Base-by-base conservation (phyloP, 306 rosid species). In the Corylus avellana region DNA sequence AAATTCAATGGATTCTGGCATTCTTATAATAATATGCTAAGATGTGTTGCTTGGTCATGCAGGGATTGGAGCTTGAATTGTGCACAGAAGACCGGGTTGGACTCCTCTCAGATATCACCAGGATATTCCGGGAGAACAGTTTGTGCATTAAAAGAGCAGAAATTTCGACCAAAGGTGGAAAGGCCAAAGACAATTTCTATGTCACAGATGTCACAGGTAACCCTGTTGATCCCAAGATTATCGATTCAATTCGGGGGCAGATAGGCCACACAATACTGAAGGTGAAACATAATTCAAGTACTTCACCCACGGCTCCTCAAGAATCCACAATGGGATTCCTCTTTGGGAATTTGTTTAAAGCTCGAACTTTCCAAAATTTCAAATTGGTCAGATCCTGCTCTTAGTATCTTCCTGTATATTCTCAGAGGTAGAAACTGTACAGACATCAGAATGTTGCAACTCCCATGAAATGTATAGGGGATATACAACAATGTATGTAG, bases 81-180 rank as follows among this genome's bases (percentile, higher is more conserved):
- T 87, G 84, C 82, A 87, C 98, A 1, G 92, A 93, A 68, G 98
- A 93, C 84, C 87, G 97, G 63, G 81, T 86, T 27, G 97, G 98
- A 59, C 98, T 91, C 63, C 98, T 95, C 67, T 91, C 99, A 3
- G 98, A 95, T 62, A 93, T 95, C 83, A 95, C 98, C 20, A 86
- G 99, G 81, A 82, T 93, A 72, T 95, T 95, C 83, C 85, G 99
- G 14, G 99, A 95, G 84, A 93, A 95, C 86, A 89, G 99, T 87
- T 81, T 95, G 56, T 83, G 89, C 25, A 82, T 95, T 85, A 95
- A 78, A 81, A 86, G 98, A 86, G 98, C 98, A 8, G 99, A 95
- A 85, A 95, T 95, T 69, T 90, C 94, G 35, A 95, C 99, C 2
- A 77, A 84, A 80, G 83, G 85, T 4, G 91, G 93, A 63, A 93